Evolutionary conservation across 495 filamentous ascomycete species (phyloP).

Genomic region (Hypoxylon cercidicola): DNA sequence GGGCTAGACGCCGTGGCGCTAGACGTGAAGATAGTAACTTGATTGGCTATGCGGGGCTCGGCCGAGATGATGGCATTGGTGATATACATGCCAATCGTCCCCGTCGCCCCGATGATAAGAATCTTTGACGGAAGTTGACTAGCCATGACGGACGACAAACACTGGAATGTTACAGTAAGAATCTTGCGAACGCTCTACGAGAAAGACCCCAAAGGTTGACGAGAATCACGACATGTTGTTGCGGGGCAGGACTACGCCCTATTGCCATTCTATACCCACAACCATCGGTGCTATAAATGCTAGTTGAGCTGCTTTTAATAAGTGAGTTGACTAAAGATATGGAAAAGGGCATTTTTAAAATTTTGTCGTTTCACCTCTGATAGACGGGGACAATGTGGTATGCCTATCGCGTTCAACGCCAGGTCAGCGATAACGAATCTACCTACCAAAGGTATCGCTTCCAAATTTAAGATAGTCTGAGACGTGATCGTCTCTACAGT

Average conservation of each 20-base stretch:
- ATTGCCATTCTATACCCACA: background rate
- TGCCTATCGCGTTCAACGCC: too few relatives aligned
- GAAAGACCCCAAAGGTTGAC: background rate
- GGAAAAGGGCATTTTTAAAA: too few relatives aligned
- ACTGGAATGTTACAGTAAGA: background rate
- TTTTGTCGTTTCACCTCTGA: too few relatives aligned
- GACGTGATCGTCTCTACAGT: too few relatives aligned
- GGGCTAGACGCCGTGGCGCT: conserved; percentile 53
- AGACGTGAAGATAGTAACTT: conserved; percentile 73
- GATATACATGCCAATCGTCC: conserved; percentile 73
- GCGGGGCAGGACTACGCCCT: conserved; percentile 2
- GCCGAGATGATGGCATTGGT: conserved; percentile 65
- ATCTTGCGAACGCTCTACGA: background rate
- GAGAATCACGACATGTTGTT: conserved; percentile 3
- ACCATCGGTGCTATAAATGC: too few relatives aligned
- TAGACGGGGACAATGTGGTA: too few relatives aligned
- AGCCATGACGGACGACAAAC: conserved; percentile 36
- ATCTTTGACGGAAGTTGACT: conserved; percentile 59
- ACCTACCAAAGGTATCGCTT: too few relatives aligned
- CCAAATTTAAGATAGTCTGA: too few relatives aligned
- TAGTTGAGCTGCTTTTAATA: too few relatives aligned
- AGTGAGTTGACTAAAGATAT: too few relatives aligned
- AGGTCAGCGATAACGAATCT: too few relatives aligned
- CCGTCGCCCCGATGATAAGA: conserved; percentile 77
- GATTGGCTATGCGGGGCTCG: conserved; percentile 59